Base-by-base conservation (phyloP, 495 filamentous ascomycete genomes). In the Lophiotrema nucula region DNA sequence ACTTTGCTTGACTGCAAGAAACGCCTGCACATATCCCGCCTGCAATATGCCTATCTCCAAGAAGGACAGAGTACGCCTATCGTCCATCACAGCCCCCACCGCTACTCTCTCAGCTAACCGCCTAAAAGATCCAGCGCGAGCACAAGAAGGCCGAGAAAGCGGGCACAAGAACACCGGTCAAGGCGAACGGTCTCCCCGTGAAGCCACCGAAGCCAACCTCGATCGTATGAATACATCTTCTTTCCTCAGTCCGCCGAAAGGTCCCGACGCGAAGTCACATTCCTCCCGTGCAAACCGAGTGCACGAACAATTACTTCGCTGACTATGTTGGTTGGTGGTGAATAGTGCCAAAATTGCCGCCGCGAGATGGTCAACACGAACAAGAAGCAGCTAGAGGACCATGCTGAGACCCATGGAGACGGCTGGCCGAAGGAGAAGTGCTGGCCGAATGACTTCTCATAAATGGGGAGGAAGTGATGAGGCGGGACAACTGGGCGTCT, bases 341-440 rank as follows among this genome's bases (percentile, higher is more conserved):
- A n/a, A 13, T 18, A 56, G 53, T 56, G 53, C 53, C 41, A 46
- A 33, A 56, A 56, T 19, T 75, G 73, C 64, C 64, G 68, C 21
- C 74, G 73, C 28, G 73, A 75, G 61, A 62, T 75, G 41, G 70
- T 72, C 42, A 69, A 65, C 48, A 63, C 69, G 23, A 72, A 72
- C 53, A 50, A 69, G 16, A 65, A 65, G 47, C 69, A 72, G 56
- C 55, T 74, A 25, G 65, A 71, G 53, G 50, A 66, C 8, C 73
- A 75, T 52, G 73, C 72, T 15, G 62, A 61, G 53, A 74, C 70
- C 5, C 73, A 75, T 53, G 65, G 67, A 53, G 60, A 67, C 35
- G 66, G 69, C 57, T 75, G 73, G 73, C 50, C 68, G 11, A 74
- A 74, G 67, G 73, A 75, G 69, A 74, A 74, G 66, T 75, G 73